Conservation (phyloP, 139 green algal species). For the Picochlorum sp. region DNA sequence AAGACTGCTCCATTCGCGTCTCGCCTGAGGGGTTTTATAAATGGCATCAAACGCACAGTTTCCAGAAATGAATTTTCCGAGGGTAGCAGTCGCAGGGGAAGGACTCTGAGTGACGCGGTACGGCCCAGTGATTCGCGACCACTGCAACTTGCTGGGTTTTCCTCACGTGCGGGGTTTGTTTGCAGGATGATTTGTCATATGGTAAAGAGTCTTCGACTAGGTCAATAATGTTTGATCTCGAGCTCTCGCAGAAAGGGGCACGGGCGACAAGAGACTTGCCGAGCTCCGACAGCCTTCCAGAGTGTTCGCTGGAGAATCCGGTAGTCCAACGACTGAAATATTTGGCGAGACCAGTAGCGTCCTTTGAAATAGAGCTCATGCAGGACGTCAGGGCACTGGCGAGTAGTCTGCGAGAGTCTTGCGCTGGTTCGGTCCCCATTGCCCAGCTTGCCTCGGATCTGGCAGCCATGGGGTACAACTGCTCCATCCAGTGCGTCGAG, state of each 20-base stretch:
- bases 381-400: slow-evolving; percentile 18
- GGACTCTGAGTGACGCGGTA: too few relatives aligned
- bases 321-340: slow-evolving; percentile 24
- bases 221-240: slow-evolving; percentile 30
- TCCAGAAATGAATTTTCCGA: slow-evolving; percentile 1
- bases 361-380: slow-evolving; percentile 31
- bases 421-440: slow-evolving; percentile 15
- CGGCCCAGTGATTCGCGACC: too few relatives aligned
- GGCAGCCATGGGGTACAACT: slow-evolving; percentile 13
- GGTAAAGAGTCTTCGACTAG: slow-evolving; percentile 26
- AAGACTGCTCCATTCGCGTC: too few relatives aligned
- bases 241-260: slow-evolving; percentile 11
- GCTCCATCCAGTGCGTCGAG: slow-evolving; percentile 6
- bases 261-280: background rate
- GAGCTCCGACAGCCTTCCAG: background rate
- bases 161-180: background rate
- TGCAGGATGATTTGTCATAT: slow-evolving; percentile 5
- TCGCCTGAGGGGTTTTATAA: too few relatives aligned
- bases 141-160: too few relatives aligned
- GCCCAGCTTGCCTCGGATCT: slow-evolving; percentile 15
- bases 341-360: slow-evolving; percentile 19
- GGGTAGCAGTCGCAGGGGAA: too few relatives aligned
- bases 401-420: background rate
- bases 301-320: slow-evolving; percentile 2
- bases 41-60: too few relatives aligned